Conservation (phyloP, 208 protist species). For the Leishmania major region DNA sequence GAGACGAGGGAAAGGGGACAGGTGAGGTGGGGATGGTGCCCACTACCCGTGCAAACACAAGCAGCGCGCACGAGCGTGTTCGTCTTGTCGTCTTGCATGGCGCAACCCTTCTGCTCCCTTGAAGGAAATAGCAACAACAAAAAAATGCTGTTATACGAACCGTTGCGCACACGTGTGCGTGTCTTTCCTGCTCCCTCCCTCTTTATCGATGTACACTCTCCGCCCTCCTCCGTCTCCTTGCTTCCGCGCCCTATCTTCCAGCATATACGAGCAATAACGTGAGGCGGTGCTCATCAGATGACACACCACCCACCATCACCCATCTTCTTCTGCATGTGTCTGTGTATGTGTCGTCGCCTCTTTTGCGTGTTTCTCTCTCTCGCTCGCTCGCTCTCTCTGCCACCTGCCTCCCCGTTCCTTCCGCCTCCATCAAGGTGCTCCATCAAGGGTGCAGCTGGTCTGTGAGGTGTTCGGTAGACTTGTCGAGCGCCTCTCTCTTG, state of each 20-base stretch:
- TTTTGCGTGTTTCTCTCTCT: slow-evolving; percentile 2
- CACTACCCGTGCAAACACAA: neutral
- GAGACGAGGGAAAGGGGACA: neutral
- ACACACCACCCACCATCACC: neutral
- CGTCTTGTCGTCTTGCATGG: neutral
- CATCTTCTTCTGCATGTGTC: neutral
- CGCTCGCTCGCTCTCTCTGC: neutral
- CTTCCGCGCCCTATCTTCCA: too few relatives aligned
- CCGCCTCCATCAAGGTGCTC: neutral
- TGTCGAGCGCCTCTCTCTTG: too few relatives aligned
- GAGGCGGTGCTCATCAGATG: neutral
- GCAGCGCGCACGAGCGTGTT: neutral
- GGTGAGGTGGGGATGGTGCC: neutral
- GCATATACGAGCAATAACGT: neutral
- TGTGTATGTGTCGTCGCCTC: neutral
- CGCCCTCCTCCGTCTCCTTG: too few relatives aligned
- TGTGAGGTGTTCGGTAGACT: neutral
- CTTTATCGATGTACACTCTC: neutral
- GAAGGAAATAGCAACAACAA: neutral
- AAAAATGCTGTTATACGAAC: neutral
- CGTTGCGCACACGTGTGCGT: neutral
- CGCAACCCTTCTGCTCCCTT: neutral
- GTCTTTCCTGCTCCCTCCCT: neutral
- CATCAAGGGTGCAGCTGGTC: neutral
- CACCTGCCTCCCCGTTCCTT: neutral